These are phyloP conservation scores for Enteropsectra breve DNA, from an alignment of 371 early-diverging fungal species.

Conservation along the genomic window DNA sequence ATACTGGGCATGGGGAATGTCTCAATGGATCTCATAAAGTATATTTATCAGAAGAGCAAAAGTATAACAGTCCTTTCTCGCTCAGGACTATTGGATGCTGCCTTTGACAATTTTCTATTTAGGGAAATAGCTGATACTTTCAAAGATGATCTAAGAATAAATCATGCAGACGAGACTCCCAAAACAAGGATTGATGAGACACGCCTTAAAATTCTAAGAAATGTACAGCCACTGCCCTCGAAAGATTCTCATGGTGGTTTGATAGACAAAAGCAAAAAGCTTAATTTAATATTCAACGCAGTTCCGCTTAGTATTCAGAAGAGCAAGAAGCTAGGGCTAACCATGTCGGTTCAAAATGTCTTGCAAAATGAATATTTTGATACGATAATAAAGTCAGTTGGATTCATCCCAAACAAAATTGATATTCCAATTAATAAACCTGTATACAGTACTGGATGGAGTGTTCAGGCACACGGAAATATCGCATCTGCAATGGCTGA, in stretches of 20 bases:
- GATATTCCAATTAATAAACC: conserved; percentile 15
- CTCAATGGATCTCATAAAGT: conserved; percentile 36
- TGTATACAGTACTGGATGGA: conserved; percentile 39
- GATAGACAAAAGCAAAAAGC: too few relatives aligned
- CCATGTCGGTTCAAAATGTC: conserved; percentile 3
- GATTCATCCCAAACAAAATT: conserved; percentile 20
- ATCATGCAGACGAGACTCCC: too few relatives aligned
- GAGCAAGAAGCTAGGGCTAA: background rate
- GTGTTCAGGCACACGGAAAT: conserved; percentile 25
- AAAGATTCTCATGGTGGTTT: too few relatives aligned
- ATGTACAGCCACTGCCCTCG: too few relatives aligned
- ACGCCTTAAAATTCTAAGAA: too few relatives aligned
- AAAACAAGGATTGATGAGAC: too few relatives aligned
- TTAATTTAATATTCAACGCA: conserved; percentile 31
- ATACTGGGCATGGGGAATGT: conserved; percentile 55
- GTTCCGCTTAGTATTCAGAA: conserved; percentile 13
- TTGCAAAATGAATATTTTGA: conserved; percentile 6
- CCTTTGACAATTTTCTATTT: conserved; percentile 39
- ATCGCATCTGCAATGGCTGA: background rate
- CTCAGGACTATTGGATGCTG: background rate
- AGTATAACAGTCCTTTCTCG: conserved; percentile 24
- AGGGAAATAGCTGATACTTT: conserved; percentile 13
- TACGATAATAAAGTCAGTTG: conserved; percentile 25
- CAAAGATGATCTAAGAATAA: too few relatives aligned
- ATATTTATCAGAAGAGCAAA: conserved; percentile 11